Evolutionary conservation across 2,329 filamentous ascomycete genomes (phyloP).

Genomic region (Graphium sp.): DNA sequence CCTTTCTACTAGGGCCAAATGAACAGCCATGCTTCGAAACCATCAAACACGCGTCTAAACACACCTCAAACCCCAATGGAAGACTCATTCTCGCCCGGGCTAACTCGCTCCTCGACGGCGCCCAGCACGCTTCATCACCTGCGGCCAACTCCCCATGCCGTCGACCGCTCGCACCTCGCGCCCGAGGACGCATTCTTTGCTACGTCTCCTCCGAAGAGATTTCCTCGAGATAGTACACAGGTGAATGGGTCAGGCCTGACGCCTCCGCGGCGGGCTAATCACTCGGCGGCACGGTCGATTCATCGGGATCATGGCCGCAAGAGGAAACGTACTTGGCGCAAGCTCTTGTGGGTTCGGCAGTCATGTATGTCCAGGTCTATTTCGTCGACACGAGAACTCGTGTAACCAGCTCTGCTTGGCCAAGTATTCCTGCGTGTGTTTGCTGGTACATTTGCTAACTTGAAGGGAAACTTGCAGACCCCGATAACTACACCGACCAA

Average conservation of each 20-base stretch:
- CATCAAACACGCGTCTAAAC: no score
- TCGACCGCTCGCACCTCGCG: slow-evolving; percentile 53
- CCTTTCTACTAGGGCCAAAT: no score
- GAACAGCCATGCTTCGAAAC: no score
- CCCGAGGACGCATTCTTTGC: slow-evolving; percentile 70
- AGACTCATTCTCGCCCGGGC: slow-evolving; percentile 8
- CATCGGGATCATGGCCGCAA: no score
- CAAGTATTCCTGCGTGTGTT: no score
- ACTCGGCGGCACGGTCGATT: slow-evolving; percentile 16
- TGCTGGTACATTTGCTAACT: not conserved
- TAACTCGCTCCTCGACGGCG: slow-evolving; percentile 22
- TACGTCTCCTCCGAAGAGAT: slow-evolving; percentile 42
- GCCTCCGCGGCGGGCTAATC: slow-evolving; percentile 22
- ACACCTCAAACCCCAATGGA: no score
- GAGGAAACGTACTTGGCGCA: slow-evolving; percentile 70
- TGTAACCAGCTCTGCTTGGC: no score
- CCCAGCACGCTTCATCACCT: slow-evolving; percentile 9
- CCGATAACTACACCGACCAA: slow-evolving; percentile 98
- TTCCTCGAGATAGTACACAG: no score
- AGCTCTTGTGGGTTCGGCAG: slow-evolving; percentile 71
- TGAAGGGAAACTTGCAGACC: slow-evolving; percentile 34
- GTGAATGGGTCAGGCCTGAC: no score
- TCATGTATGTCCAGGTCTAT: slow-evolving; percentile 11
- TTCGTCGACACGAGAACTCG: no score
- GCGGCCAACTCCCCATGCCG: slow-evolving; percentile 11